These are phyloP conservation scores for Aspergillus leporis DNA, from an alignment of 495 filamentous ascomycete species.

Conservation along the genomic window DNA sequence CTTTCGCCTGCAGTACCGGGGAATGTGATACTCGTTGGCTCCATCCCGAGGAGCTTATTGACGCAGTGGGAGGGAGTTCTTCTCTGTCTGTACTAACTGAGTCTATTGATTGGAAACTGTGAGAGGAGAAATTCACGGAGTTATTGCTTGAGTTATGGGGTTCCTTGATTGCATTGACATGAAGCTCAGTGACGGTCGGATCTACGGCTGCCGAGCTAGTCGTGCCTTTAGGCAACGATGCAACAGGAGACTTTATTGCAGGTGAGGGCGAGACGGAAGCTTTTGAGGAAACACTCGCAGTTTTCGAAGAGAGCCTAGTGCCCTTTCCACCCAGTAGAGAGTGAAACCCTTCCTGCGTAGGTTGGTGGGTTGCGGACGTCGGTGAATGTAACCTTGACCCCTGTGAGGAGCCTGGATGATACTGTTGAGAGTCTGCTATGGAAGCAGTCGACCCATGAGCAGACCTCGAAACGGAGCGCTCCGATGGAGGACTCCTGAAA, in stretches of 20 bases:
- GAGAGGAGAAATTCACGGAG: constrained; percentile 31
- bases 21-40: constrained; percentile 37
- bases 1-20: constrained; percentile 33
- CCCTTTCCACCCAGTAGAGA: constrained; percentile 43
- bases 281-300: constrained; percentile 55
- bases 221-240: constrained; percentile 50
- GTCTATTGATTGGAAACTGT: constrained; percentile 29
- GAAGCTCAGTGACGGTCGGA: constrained; percentile 53
- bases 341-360: constrained; percentile 34
- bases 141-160: constrained; percentile 38
- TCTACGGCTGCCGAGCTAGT: constrained; percentile 36
- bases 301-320: constrained; percentile 57
- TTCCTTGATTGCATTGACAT: constrained; percentile 58
- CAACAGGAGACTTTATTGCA: constrained; percentile 33
- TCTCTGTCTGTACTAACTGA: constrained; percentile 34
- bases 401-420: constrained; percentile 34
- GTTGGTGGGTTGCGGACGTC: constrained; percentile 31
- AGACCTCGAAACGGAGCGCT: constrained; percentile 31
- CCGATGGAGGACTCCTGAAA: constrained; percentile 29
- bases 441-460: constrained; percentile 24
- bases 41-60: constrained; percentile 33
- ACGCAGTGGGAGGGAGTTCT: constrained; percentile 31
- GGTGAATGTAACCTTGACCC: constrained; percentile 47
- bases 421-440: constrained; percentile 27
- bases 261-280: constrained; percentile 47